These are phyloP conservation scores for Metarhizium rileyi DNA, from an alignment of 2,329 filamentous ascomycete species.

Conservation along the genomic window DNA sequence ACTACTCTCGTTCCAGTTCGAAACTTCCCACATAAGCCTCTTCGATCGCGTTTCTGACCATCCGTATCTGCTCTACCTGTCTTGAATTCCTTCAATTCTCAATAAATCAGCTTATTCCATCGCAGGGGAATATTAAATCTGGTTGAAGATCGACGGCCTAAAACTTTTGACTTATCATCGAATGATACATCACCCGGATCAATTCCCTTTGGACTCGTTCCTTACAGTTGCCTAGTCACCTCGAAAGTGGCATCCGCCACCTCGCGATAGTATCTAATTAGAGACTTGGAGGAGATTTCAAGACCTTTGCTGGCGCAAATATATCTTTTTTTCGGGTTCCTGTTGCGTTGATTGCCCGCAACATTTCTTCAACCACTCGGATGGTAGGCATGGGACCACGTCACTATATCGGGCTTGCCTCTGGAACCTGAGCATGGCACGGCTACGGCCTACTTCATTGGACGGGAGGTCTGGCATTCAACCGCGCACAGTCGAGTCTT, in stretches of 20 bases:
- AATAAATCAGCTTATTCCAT: too few relatives aligned
- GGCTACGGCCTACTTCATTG: neutral
- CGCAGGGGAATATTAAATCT: neutral
- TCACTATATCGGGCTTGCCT: neutral
- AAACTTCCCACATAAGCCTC: neutral
- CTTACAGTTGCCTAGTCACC: too few relatives aligned
- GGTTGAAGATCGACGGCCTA: neutral
- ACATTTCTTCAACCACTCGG: neutral
- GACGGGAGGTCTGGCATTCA: neutral
- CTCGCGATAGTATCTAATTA: too few relatives aligned
- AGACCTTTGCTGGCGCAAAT: too few relatives aligned
- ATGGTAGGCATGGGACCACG: slow-evolving; percentile 2
- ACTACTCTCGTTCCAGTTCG: neutral
- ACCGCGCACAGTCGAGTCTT: slow-evolving; percentile 8
- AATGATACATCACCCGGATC: too few relatives aligned
- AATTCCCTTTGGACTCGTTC: too few relatives aligned
- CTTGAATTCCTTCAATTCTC: neutral
- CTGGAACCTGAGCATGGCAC: slow-evolving; percentile 4
- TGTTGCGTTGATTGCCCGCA: neutral
- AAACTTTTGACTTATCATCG: neutral
- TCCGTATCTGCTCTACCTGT: neutral
- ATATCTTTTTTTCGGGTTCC: neutral
- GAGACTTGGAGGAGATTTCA: too few relatives aligned
- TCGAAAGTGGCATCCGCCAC: too few relatives aligned
- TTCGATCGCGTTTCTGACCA: neutral